These are phyloP conservation scores for Periconia sp. DNA, from an alignment of 2,329 filamentous ascomycete genomes.

Conservation along the genomic window DNA sequence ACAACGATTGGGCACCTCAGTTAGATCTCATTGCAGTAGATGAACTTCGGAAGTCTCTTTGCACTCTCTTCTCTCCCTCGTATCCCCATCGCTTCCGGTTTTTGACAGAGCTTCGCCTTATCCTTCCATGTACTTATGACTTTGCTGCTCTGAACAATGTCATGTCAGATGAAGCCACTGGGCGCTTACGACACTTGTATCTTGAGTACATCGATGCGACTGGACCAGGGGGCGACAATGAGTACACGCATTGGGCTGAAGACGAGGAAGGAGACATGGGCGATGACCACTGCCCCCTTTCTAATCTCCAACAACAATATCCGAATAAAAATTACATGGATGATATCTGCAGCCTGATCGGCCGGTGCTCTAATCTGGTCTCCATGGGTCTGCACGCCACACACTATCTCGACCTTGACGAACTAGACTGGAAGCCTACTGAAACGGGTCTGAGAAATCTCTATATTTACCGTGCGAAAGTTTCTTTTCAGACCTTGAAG, in stretches of 20 bases:
- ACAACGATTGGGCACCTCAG: not conserved
- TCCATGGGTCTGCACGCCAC: conserved; percentile 6
- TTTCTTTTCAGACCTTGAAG: not conserved
- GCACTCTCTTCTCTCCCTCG: not conserved
- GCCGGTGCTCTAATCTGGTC: conserved; percentile 9
- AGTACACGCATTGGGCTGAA: not conserved
- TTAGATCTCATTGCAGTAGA: not conserved
- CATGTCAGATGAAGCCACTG: conserved; percentile 1
- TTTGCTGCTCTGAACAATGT: not conserved
- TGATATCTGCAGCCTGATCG: conserved; percentile 3
- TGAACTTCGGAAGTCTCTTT: not conserved
- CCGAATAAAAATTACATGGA: conserved; percentile 4
- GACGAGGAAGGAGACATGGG: conserved; percentile 1
- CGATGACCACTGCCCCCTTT: conserved; percentile 5
- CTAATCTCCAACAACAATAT: conserved; percentile 6
- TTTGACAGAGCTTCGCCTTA: conserved; percentile 7
- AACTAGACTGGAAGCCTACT: conserved; percentile 3
- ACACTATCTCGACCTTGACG: conserved; percentile 3
- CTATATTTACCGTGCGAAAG: not conserved
- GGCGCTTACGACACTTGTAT: conserved; percentile 6
- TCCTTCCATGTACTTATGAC: conserved; percentile 10
- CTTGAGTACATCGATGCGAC: conserved; percentile 9
- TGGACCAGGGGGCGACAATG: conserved; percentile 1
- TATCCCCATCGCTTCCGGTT: not conserved
- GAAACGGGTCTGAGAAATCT: not conserved